Conservation (phyloP, 2,329 filamentous ascomycete species). For the Ophiostoma novo-ulmi region DNA sequence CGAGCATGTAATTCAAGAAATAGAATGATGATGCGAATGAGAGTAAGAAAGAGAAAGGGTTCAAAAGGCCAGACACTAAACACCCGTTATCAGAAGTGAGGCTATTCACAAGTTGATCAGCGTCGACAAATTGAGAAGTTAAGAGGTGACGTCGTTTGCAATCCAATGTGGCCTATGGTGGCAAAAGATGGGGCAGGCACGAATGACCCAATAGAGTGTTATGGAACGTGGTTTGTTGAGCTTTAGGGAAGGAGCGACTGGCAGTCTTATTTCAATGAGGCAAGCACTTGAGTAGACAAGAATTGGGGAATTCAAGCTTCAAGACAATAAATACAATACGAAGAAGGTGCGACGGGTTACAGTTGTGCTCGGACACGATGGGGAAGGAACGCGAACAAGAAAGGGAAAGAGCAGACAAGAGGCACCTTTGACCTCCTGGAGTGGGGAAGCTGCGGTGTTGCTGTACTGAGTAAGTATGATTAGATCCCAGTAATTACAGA, state of each 20-base stretch:
- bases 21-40: not conserved
- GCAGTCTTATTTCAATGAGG: not conserved
- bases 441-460: not conserved
- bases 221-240: not conserved
- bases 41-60: not conserved
- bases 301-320: not conserved
- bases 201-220: slow-evolving; percentile 9
- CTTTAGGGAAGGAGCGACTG: not conserved
- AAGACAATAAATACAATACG: not conserved
- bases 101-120: not conserved
- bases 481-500: not conserved
- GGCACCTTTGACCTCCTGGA: not conserved
- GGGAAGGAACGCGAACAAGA: not conserved
- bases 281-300: not conserved
- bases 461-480: too few species aligned
- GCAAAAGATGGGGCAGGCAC: slow-evolving; percentile 9
- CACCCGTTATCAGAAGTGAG: not conserved
- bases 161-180: not conserved
- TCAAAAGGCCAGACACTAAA: too few species aligned
- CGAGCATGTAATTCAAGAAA: not conserved
- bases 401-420: not conserved
- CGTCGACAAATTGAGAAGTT: not conserved
- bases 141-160: not conserved
- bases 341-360: slow-evolving; percentile 3
- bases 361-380: slow-evolving; percentile 1